phyloP scores from a whole-genome alignment of 2,329 filamentous ascomycete genomes.

The Cryphonectria naterciae region DNA sequence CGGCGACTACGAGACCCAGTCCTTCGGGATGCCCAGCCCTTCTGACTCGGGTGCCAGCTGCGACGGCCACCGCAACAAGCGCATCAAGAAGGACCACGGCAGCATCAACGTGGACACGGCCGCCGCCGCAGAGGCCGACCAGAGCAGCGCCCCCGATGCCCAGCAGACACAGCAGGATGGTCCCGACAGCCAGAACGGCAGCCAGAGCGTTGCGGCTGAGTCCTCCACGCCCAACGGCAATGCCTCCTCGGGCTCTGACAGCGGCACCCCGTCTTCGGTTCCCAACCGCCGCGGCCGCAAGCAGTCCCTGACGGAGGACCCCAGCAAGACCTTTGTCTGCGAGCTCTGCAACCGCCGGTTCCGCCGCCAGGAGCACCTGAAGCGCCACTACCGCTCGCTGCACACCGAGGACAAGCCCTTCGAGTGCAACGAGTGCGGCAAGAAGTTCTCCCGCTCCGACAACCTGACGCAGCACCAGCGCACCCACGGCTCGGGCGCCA shows the following conservation, averaged over 20 bases:
- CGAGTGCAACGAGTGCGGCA: conserved; percentile 95
- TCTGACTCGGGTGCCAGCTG: conserved; percentile 55
- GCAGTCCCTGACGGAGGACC: conserved; percentile 96
- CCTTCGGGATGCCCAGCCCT: conserved; percentile 72
- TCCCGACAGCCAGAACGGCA: conserved; percentile 33
- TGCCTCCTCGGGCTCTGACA: conserved; percentile 42
- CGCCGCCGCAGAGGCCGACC: conserved; percentile 41
- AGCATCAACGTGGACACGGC: conserved; percentile 50
- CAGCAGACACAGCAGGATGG: conserved; percentile 43
- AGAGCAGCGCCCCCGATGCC: conserved; percentile 32
- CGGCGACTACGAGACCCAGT: conserved; percentile 49
- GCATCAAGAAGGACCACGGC: conserved; percentile 56
- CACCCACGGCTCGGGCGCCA: conserved; percentile 87
- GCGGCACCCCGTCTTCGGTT: conserved; percentile 55
- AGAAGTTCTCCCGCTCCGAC: conserved; percentile 98
- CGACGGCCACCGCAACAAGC: conserved; percentile 60
- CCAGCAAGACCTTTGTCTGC: conserved; percentile 97
- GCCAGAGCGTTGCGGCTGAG: conserved; percentile 38
- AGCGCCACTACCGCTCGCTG: conserved; percentile 97
- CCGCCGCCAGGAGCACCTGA: conserved; percentile 96
- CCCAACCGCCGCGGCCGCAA: conserved; percentile 92
- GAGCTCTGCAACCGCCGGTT: conserved; percentile 96
- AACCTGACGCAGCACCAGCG: conserved; percentile 95
- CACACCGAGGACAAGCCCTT: conserved; percentile 99
- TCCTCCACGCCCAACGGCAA: conserved; percentile 38